Base-by-base conservation (phyloP, 768 basidiomycete genomes). In the Clavulina sp. region DNA sequence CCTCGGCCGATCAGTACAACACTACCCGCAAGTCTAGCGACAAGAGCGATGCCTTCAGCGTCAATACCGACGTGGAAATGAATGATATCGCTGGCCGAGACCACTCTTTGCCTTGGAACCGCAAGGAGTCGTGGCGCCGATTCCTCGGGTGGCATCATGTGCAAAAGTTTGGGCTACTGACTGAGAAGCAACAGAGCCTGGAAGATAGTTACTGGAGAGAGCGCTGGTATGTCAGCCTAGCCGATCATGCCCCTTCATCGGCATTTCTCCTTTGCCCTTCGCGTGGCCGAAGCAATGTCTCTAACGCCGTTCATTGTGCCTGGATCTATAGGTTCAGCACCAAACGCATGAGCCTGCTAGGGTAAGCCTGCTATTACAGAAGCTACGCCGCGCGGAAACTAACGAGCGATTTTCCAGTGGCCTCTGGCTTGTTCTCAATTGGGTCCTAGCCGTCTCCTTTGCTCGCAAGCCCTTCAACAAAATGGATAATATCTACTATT, bases 401-500 rank as follows among this genome's bases (percentile, higher is more conserved):
- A 47, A 29, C 36, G 21, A 16, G 31, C 30, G 43, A 46, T 46
- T 28, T 24, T 46, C 13, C 26, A 40, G 26, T 41, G 46, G 44
- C 48, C 23, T 55, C 21, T n/a, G 13, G 32, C 19, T 41, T 6
- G 18, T 51, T 23, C 32, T 28, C 30, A 16, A 48, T 19, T 34
- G 41, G 52, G 33, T 49, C 18, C 29, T 52, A 26, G 50, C 53
- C 34, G 50, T 51, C 19, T 56, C 56, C 31, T 59, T 56, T 9
- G 44, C 51, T 1, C 40, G 44, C 5, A 50, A 47, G 41, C 52
- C 54, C n/a, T 40, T 54, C n/a, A 46, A 48, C 13, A 46, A 52
- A 5, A 33, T 52, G 19, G 58, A 55, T 33, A 43, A 44, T 2
- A 55, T 56, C 36, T 59, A 33, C 33, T 51, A 51, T 51, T 58